Evolutionary conservation across 805 yeast genomes (phyloP).

Genomic region (Kregervanrija fluxuum): DNA sequence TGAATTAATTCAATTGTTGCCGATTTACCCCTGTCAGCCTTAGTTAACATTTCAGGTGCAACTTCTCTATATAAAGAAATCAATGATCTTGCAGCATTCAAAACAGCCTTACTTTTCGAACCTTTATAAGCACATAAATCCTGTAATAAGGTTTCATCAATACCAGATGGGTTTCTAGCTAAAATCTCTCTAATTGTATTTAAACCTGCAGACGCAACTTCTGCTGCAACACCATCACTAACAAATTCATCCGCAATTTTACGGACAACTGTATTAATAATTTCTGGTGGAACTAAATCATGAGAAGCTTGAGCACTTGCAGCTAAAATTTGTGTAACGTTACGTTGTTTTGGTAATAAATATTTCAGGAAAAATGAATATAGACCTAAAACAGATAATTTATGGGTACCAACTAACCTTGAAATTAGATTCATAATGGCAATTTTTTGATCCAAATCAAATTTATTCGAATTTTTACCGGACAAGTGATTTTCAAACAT

Average conservation of each 20-base stretch:
- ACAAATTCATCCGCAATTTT: constrained; percentile 97
- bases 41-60: constrained; percentile 90
- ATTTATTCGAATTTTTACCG: constrained; percentile 60
- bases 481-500: constrained; percentile 67
- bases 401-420: constrained; percentile 89
- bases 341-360: constrained; percentile 87
- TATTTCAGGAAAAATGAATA: constrained; percentile 86
- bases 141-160: constrained; percentile 79
- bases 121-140: constrained; percentile 88
- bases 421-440: constrained; percentile 82
- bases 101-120: constrained; percentile 88
- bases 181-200: constrained; percentile 92
- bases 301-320: constrained; percentile 96
- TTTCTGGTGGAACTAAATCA: constrained; percentile 95
- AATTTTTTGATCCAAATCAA: constrained; percentile 83
- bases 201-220: constrained; percentile 96
- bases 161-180: constrained; percentile 90
- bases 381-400: constrained; percentile 80
- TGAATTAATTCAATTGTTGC: constrained; percentile 78
- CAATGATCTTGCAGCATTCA: constrained; percentile 88
- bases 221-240: constrained; percentile 96
- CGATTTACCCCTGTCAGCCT: constrained; percentile 87
- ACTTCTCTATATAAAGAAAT: constrained; percentile 84
- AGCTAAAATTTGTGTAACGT: constrained; percentile 95
- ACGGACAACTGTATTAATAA: constrained; percentile 68